These are phyloP conservation scores for Immersiporthe knoxdaviesiana DNA, from an alignment of 2,329 filamentous ascomycete species.

Conservation along the genomic window DNA sequence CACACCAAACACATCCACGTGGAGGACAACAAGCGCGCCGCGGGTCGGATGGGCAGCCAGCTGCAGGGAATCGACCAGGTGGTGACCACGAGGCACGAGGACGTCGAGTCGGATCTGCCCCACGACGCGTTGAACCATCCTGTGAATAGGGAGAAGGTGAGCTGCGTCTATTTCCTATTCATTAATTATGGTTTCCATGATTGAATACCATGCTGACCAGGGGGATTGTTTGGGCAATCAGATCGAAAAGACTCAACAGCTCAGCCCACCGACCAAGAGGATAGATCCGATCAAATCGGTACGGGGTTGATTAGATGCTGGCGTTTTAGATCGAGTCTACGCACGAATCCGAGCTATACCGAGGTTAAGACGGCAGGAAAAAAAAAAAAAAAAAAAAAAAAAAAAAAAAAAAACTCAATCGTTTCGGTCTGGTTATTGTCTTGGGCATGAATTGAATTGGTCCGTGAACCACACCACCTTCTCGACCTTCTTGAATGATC, in stretches of 20 bases:
- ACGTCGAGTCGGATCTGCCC: conserved; percentile 13
- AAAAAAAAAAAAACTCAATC: too few species aligned
- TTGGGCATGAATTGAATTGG: too few species aligned
- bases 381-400: too few species aligned
- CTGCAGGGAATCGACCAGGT: conserved; percentile 9
- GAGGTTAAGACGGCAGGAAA: too few species aligned
- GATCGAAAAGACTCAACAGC: conserved; percentile 9
- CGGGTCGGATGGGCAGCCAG: conserved; percentile 1
- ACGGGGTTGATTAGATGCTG: neutral
- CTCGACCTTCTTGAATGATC: too few species aligned
- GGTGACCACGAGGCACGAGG: conserved; percentile 13
- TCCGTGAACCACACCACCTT: too few species aligned
- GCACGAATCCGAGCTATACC: too few species aligned
- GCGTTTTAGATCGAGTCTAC: neutral
- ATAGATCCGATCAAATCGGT: conserved; percentile 8
- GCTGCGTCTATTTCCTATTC: neutral
- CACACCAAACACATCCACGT: neutral
- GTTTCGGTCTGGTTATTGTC: too few species aligned
- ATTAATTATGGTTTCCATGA: neutral
- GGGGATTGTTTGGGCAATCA: neutral
- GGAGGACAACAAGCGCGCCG: conserved; percentile 8
- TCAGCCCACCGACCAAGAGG: conserved; percentile 6
- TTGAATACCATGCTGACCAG: neutral
- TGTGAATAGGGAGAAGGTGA: conserved; percentile 17
- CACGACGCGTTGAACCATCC: conserved; percentile 16